Evolutionary conservation across 2,329 filamentous ascomycete species (phyloP).

Genomic region (Orbilia quercus): DNA sequence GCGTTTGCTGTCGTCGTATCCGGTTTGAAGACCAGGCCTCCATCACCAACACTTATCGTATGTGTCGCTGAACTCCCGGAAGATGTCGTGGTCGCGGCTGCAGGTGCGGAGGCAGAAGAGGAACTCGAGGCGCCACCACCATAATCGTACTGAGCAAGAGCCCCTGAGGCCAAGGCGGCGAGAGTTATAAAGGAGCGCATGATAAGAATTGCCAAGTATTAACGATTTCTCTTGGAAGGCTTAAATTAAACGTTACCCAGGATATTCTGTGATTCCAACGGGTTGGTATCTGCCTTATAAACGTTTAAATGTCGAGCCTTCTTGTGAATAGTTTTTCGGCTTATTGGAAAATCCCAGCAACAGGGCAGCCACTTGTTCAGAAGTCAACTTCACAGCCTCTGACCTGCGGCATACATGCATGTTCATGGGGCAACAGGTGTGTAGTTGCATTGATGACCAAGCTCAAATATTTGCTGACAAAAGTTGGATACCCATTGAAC

Average conservation of each 20-base stretch:
- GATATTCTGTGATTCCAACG: too few species aligned
- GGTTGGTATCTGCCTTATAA: background rate
- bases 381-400: conserved; percentile 1
- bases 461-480: conserved; percentile 17
- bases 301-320: too few species aligned
- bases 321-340: too few species aligned
- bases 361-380: background rate
- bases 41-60: conserved; percentile 72
- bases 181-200: conserved; percentile 29
- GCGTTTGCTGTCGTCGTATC: conserved; percentile 72
- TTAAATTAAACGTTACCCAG: background rate
- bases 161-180: conserved; percentile 20
- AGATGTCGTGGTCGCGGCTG: conserved; percentile 4
- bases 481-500: background rate
- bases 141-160: conserved; percentile 31
- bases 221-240: background rate
- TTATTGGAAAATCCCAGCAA: too few species aligned
- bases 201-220: conserved; percentile 9
- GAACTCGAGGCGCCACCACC: background rate
- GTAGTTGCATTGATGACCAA: conserved; percentile 12
- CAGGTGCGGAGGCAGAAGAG: background rate
- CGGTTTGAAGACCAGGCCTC: conserved; percentile 72
- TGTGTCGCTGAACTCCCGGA: conserved; percentile 65
- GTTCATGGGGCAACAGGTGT: conserved; percentile 2
- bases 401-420: background rate